Evolutionary conservation across 2,329 filamentous ascomycete genomes (phyloP).

Genomic region (Domatiomyces globalis): DNA sequence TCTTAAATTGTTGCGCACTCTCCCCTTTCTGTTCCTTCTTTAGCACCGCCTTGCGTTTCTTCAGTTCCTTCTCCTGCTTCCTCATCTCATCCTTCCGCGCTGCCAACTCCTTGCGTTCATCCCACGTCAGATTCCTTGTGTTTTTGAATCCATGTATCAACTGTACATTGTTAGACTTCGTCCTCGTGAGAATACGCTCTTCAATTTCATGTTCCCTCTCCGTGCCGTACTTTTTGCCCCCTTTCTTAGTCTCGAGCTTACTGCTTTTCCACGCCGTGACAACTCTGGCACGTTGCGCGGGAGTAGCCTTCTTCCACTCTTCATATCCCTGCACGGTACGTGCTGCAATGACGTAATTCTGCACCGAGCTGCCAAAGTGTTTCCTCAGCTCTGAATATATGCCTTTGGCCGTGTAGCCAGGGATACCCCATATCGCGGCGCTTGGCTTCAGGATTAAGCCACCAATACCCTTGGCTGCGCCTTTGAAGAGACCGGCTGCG

Average conservation of each 20-base stretch:
- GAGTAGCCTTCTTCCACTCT: constrained; percentile 42
- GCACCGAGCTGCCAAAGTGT: constrained; percentile 52
- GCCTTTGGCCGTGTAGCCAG: constrained; percentile 72
- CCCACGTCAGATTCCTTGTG: constrained; percentile 35
- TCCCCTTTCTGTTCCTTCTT: constrained; percentile 14
- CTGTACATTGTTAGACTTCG: constrained; percentile 25
- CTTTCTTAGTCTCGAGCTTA: constrained; percentile 42
- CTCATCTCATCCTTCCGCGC: constrained; percentile 19
- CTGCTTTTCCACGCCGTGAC: constrained; percentile 50
- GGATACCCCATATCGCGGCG: constrained; percentile 60
- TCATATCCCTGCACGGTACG: constrained; percentile 61
- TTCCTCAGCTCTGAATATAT: constrained; percentile 64
- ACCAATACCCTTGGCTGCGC: constrained; percentile 68
- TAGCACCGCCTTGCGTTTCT: constrained; percentile 15
- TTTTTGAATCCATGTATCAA: constrained; percentile 35
- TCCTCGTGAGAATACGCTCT: constrained; percentile 21
- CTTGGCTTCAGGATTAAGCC: constrained; percentile 71
- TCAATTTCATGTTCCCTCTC: constrained; percentile 44
- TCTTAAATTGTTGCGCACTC: constrained; percentile 5
- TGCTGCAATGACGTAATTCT: constrained; percentile 67
- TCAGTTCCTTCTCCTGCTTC: constrained; percentile 19
- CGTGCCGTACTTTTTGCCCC: constrained; percentile 13
- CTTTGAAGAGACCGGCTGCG: constrained; percentile 55
- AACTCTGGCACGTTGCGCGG: constrained; percentile 50
- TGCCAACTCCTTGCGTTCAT: constrained; percentile 39